Base-by-base conservation (phyloP, 2,329 filamentous ascomycete genomes). In the Clonostachys chloroleuca region DNA sequence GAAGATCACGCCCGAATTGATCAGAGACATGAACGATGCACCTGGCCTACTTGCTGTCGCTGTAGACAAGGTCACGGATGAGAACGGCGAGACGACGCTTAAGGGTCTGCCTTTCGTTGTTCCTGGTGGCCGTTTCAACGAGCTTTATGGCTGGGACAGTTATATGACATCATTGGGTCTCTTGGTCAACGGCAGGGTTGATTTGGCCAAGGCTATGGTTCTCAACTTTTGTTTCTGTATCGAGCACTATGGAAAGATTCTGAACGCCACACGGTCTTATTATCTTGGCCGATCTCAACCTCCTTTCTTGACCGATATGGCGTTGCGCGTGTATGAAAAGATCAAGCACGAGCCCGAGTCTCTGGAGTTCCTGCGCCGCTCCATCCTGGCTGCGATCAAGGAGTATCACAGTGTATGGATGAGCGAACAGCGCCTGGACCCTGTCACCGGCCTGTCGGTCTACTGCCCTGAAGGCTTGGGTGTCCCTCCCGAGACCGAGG, bases 161-260 rank as follows among this genome's bases (percentile, higher is more conserved):
- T 99, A 97, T 73, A 97, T 99, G 91, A 89, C 92, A 65, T 94
- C 92, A 6, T 75, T 97, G 4, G 94, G 94, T 16, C 77, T 99
- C 49, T 74, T 97, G 49, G 82, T 90, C 56, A 90, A 92, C 61
- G 88, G 94, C 62, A 84, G 89, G 49, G 83, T 90, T 18, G 84
- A 96, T 59, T 73, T 97, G 47, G 91, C 91, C 55, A 96, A 96
- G 72, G 81, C 86, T 44, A 97, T 99, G 90, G 92, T 97, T 45
- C 77, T 81, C 58, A 95, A 99, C 72, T 97, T 97, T 66, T 95
- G 90, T 66, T 99, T 99, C 74, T 95, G 90, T 70, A 97, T 99
- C 67, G 86, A 92, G 64, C 92, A 99, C 68, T 99, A 99, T 63
- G 92, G 92, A 59, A 99, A 97, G 73, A 96, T 99, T 50, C 81